Evolutionary conservation across 2,329 filamentous ascomycete species (phyloP).

Genomic region (Exophiala mesophila): DNA sequence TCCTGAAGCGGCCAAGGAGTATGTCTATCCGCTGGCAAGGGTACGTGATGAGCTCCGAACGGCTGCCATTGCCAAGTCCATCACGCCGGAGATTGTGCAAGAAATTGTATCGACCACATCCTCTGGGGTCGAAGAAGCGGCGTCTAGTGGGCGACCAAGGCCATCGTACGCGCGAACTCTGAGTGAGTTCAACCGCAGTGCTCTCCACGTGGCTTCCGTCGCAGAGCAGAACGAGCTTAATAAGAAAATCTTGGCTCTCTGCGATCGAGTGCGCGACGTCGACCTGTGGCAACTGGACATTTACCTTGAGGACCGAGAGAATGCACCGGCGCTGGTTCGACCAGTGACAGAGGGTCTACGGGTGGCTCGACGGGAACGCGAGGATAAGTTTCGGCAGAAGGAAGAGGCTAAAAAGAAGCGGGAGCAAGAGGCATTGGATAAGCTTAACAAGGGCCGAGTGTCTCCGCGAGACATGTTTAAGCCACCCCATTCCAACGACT

Average conservation of each 20-base stretch:
- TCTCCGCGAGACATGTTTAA: conserved; percentile 56
- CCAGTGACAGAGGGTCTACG: conserved; percentile 58
- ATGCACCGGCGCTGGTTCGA: conserved; percentile 66
- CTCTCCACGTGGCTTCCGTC: conserved; percentile 45
- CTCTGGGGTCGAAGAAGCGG: conserved; percentile 24
- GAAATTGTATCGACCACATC: conserved; percentile 34
- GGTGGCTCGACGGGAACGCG: conserved; percentile 51
- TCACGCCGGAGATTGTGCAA: conserved; percentile 36
- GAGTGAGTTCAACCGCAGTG: conserved; percentile 27
- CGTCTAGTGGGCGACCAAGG: conserved; percentile 18
- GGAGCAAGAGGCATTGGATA: conserved; percentile 49
- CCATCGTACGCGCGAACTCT: conserved; percentile 24
- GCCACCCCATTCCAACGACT: conserved; percentile 51
- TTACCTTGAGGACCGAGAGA: conserved; percentile 76
- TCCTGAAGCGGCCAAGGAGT: conserved; percentile 54
- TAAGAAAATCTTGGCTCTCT: conserved; percentile 69
- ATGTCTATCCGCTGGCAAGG: conserved; percentile 54
- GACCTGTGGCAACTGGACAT: conserved; percentile 78
- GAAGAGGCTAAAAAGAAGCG: conserved; percentile 55
- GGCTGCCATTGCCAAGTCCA: conserved; percentile 47
- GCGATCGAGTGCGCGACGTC: conserved; percentile 73
- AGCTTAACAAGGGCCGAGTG: conserved; percentile 53
- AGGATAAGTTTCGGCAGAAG: conserved; percentile 43
- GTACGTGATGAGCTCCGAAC: conserved; percentile 56
- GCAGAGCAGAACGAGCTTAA: conserved; percentile 48